Evolutionary conservation across 257 asterid species (phyloP).

Genomic region (Ilex asprella): DNA sequence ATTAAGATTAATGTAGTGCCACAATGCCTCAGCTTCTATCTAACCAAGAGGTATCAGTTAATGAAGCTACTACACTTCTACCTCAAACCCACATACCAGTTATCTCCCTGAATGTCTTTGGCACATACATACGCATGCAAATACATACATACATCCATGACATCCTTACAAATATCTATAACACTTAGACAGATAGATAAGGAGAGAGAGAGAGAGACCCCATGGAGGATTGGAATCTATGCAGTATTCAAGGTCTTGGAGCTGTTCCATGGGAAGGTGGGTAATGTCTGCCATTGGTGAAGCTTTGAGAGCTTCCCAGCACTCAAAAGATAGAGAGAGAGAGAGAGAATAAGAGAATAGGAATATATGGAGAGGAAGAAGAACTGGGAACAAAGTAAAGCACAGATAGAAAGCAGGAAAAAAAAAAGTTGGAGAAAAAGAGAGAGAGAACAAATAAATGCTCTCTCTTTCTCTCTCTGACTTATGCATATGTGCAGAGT

Average conservation of each 20-base stretch:
- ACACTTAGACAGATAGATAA: neutral
- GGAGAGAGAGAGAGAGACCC: conserved; percentile 40
- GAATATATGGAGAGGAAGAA: neutral
- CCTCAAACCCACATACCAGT: neutral
- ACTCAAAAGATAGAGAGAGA: neutral
- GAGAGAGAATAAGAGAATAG: neutral
- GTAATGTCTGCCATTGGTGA: conserved; percentile 58
- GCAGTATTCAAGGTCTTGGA: conserved; percentile 93
- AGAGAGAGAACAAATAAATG: neutral
- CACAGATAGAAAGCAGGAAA: conserved; percentile 10
- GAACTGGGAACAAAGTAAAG: conserved; percentile 15
- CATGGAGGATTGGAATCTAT: conserved; percentile 96
- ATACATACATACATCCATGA: neutral
- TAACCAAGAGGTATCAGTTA: neutral
- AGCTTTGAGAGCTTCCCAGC: neutral
- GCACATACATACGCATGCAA: too few species aligned
- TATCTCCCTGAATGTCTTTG: neutral
- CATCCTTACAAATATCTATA: neutral
- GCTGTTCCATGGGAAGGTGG: conserved; percentile 94
- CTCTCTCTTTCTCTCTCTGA: neutral
- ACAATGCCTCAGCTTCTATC: neutral
- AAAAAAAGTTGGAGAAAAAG: neutral
- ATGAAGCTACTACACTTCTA: neutral
- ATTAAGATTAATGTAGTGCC: neutral
- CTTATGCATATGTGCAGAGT: neutral